Conservation (phyloP, 2,329 filamentous ascomycete genomes). For the Tympanopsis confertula region DNA sequence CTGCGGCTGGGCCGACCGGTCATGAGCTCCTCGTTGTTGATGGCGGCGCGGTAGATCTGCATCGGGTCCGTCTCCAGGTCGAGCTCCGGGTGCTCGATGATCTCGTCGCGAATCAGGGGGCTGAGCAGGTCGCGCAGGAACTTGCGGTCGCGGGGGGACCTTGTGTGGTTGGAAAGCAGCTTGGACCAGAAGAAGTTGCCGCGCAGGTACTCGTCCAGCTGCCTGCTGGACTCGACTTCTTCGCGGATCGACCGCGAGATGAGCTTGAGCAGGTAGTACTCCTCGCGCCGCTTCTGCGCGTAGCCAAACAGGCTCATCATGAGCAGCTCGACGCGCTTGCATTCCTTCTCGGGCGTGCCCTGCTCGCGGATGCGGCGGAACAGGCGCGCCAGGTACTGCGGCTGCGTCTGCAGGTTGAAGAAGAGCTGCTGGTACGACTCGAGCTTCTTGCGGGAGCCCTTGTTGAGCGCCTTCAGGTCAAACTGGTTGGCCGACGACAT, state of each 20-base stretch:
- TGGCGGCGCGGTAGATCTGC: constrained; percentile 89
- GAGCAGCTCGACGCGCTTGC: constrained; percentile 80
- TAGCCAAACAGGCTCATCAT: constrained; percentile 97
- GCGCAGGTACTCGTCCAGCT: constrained; percentile 73
- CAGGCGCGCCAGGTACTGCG: constrained; percentile 80
- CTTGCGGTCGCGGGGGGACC: constrained; percentile 83
- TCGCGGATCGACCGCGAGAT: constrained; percentile 73
- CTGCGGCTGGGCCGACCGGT: constrained; percentile 76
- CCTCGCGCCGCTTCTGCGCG: constrained; percentile 89
- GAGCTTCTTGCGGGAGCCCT: constrained; percentile 86
- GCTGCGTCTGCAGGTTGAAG: constrained; percentile 92
- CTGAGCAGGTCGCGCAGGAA: constrained; percentile 81
- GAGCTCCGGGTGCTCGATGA: constrained; percentile 80
- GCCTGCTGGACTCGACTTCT: constrained; percentile 64
- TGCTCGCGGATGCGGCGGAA: constrained; percentile 77
- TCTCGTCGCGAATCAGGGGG: constrained; percentile 76
- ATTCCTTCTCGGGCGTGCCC: constrained; percentile 79
- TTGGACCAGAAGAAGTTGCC: constrained; percentile 91
- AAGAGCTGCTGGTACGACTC: constrained; percentile 97
- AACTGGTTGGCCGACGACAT: constrained; percentile 85
- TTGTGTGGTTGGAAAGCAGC: constrained; percentile 74
- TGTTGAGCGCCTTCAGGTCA: constrained; percentile 94
- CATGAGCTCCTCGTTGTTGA: constrained; percentile 93
- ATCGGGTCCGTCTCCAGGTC: constrained; percentile 94
- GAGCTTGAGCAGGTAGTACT: constrained; percentile 90